Evolutionary conservation across 2,329 filamentous ascomycete species (phyloP).

Genomic region (Claviceps fusiformis): DNA sequence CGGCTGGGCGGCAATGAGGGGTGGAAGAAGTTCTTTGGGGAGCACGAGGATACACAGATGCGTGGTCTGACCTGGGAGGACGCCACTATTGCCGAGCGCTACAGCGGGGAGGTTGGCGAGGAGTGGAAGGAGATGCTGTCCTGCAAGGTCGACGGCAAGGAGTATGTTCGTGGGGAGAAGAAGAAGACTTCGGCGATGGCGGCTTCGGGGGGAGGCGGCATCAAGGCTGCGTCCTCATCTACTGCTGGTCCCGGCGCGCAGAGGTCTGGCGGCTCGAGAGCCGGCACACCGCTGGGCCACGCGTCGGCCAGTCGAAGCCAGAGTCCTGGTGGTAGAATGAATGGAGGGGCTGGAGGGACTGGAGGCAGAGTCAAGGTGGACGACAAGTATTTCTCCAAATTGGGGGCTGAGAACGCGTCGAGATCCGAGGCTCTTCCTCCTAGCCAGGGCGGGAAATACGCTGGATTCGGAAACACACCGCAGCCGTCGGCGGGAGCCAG

Average conservation of each 20-base stretch:
- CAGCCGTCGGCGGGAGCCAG: conserved; percentile 33
- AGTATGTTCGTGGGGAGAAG: conserved; percentile 67
- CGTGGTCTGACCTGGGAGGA: conserved; percentile 66
- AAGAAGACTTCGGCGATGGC: conserved; percentile 30
- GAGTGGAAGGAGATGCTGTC: conserved; percentile 88
- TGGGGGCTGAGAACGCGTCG: conserved; percentile 71
- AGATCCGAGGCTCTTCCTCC: conserved; percentile 65
- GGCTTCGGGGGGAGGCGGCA: conserved; percentile 8
- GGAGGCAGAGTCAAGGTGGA: conserved; percentile 49
- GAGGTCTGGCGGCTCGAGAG: conserved; percentile 22
- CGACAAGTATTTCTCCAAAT: conserved; percentile 78
- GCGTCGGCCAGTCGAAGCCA: conserved; percentile 23
- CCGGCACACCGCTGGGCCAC: conserved; percentile 27
- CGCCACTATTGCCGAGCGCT: conserved; percentile 79
- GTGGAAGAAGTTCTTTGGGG: conserved; percentile 79
- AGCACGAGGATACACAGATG: conserved; percentile 51
- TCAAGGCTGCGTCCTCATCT: conserved; percentile 12
- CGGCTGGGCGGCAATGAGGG: conserved; percentile 77
- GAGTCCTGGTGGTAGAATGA: conserved; percentile 16
- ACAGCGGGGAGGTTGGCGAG: conserved; percentile 79
- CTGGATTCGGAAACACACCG: conserved; percentile 74
- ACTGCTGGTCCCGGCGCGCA: conserved; percentile 17
- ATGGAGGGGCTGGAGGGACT: conserved; percentile 5
- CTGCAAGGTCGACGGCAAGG: conserved; percentile 74
- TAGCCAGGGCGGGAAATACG: conserved; percentile 84